A percentile compares a stretch with the other conserved stretches of the same genome.
Evolutionary conservation across 495 filamentous ascomycete genomes (phyloP).

Genomic region (Xylaria grammica): DNA sequence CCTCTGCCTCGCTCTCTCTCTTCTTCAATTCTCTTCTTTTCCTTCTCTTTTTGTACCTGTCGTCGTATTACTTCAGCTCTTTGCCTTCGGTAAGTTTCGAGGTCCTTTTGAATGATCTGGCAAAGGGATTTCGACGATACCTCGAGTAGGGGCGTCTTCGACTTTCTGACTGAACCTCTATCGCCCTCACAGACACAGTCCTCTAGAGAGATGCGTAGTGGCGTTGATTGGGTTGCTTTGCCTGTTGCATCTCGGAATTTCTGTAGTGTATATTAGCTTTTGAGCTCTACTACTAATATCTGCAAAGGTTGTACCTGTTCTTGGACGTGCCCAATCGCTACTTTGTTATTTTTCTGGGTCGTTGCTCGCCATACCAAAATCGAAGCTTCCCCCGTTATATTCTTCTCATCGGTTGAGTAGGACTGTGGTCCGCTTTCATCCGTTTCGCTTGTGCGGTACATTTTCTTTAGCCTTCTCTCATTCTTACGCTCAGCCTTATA

Average conservation of each 20-base stretch:
- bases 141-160: neutral
- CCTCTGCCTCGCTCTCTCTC: neutral
- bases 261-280: neutral
- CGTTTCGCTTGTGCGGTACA: neutral
- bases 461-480: neutral
- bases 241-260: neutral
- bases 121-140: neutral
- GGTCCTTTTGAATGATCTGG: neutral
- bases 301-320: neutral
- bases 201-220: neutral
- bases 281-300: neutral
- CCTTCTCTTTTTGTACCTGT: neutral
- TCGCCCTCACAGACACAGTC: neutral
- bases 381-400: constrained; percentile 5
- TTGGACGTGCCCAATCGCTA: neutral
- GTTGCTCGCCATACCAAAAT: constrained; percentile 10
- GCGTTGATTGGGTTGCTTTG: neutral
- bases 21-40: neutral
- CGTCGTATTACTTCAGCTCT: neutral
- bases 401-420: neutral
- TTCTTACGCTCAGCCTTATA: constrained; percentile 1
- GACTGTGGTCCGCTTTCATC: neutral
- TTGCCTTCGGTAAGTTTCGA: neutral
- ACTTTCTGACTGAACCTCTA: neutral
- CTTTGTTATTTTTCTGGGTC: neutral